phyloP scores from a whole-genome alignment of 345 rosid genomes.

The Eucalyptus globulus region DNA sequence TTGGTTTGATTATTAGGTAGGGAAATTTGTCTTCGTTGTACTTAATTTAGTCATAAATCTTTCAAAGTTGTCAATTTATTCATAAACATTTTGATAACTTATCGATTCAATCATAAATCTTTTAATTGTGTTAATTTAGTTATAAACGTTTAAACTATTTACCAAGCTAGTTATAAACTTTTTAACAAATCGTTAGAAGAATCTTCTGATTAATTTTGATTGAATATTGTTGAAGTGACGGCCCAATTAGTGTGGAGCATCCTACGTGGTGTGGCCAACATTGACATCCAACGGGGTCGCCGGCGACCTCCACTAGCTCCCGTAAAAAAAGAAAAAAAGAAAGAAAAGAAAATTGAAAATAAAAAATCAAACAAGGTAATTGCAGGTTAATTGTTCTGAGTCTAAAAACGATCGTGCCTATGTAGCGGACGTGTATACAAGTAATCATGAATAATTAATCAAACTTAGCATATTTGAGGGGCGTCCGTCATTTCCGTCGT shows the following conservation, averaged over 20 bases:
- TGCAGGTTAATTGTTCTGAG: neutral
- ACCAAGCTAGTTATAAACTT: accelerated
- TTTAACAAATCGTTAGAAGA: too few relatives aligned
- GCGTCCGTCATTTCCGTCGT: neutral
- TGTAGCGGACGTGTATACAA: neutral
- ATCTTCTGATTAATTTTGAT: accelerated
- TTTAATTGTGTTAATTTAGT: too few relatives aligned
- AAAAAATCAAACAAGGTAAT: too few relatives aligned
- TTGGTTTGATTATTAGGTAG: neutral
- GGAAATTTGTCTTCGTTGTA: accelerated
- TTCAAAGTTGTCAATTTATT: too few relatives aligned
- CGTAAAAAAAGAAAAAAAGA: too few relatives aligned
- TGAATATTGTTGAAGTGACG: accelerated
- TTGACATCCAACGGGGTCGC: accelerated
- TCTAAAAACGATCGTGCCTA: neutral
- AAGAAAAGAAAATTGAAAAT: too few relatives aligned
- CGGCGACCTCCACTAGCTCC: too few relatives aligned
- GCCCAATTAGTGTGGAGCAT: accelerated
- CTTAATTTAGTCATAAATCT: too few relatives aligned
- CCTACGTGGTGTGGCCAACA: accelerated
- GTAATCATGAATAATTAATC: neutral
- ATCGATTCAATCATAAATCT: too few relatives aligned
- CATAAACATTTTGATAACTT: too few relatives aligned
- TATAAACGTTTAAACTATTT: accelerated
- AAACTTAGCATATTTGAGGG: neutral